Evolutionary conservation across 768 basidiomycete genomes (phyloP), one percentile per base, ranked within the genome.

Genomic region (Lactifluus rugatus): DNA sequence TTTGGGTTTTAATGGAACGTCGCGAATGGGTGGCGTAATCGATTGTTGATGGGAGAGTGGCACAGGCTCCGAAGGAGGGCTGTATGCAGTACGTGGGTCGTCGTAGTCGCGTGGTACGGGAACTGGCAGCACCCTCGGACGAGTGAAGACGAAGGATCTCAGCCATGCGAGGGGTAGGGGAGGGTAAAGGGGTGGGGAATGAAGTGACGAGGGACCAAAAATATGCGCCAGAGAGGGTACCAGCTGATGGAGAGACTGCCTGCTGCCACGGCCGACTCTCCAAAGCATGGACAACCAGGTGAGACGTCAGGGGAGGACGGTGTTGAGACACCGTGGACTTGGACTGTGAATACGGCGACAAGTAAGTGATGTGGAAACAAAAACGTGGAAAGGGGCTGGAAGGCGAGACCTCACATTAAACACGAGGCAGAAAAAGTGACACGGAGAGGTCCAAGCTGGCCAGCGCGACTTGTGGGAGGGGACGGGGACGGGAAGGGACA

Each of bases 251-350:
- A 80, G 70, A 72, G 55, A 45, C 19, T 76, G 75, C 71, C 78
- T 80, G 74, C 72, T 75, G 70, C 76, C 72, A 72, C 77, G 73
- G 67, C 76, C 70, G 68, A 73, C 77, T 73, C 79, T 80, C 81
- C 78, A 81, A 73, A 82, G 84, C 85, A 87, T 87, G 81, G 81
- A 82, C 82, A 81, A 78, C 75, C 76, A 76, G 76, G 65, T 64
- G 57, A 70, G 62, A 66, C 64, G 67, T 65, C 56, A 65, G 70
- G 66, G 66, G 63, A 66, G 66, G 70, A 65, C 67, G 67, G 67
- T 67, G 67, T 55, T 46, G 36, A 67, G 67, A 71, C 71, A 69
- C 71, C 69, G 71, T 71, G 69, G 63, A 65, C 67, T 73, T 62
- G 51, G 61, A 36, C 53, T 54, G 48, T 50, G 52, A 26, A 56